Base-by-base conservation (phyloP, 2,329 filamentous ascomycete genomes). In the Talaromyces sp. region DNA sequence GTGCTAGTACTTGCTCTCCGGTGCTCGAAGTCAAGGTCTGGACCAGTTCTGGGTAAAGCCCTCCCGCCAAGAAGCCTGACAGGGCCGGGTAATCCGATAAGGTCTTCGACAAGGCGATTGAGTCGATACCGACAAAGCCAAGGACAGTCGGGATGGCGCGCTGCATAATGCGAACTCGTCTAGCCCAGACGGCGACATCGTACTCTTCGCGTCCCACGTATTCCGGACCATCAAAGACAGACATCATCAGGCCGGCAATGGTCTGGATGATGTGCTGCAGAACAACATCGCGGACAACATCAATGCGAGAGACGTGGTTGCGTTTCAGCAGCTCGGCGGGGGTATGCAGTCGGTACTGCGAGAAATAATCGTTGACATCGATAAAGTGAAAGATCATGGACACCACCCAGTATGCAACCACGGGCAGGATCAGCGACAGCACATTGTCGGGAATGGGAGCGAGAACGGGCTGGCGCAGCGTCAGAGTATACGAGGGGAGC, bases 261-360 rank as follows among this genome's bases (percentile, higher is more conserved):
- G 91, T 89, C 80, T 99, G 95, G 55, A 99, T 90, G 63, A 93
- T 75, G 73, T 99, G 95, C 78, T 99, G 93, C 62, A 98, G 73
- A 60, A 98, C 79, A 67, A 98, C 93, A 80, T 98, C 93, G 74
- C 91, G 88, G 65, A 93, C 86, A 3, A 96, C 92, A 70, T 97
- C 89, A 78, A 85, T 91, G 65, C 92, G 86, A 54, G 90, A 85
- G 58, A 92, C 93, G 71, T 91, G 91, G 77, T 97, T 97, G 69
- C 93, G 86, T 75, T 91, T 91, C 39, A 88, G 74, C 65, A 98
- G 89, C 77, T 98, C 93, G 58, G 92, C 92, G 15, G 95, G 95
- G 0, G 95, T 98, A 78, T 99, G 95, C 49, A 99, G 83, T 65
- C 95, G 89, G 78, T 98, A 97, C 70, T 96, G 86, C 19, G 93